Evolutionary conservation across 192 early-diverging fungal species (phyloP).

Genomic region (Podila clonocystis): DNA sequence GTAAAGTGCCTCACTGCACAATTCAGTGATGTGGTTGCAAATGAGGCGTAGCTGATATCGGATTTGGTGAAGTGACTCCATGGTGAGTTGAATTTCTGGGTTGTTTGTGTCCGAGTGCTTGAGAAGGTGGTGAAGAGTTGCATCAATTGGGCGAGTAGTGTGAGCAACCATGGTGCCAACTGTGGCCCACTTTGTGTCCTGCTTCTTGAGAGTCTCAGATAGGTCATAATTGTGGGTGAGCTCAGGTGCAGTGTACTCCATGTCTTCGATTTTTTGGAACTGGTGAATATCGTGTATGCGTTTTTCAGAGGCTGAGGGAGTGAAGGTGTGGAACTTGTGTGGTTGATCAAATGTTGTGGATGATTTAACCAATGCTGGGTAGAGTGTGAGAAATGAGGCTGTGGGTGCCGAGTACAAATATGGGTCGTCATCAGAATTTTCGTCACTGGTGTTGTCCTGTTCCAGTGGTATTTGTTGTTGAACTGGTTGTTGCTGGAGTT

Average conservation of each 20-base stretch:
- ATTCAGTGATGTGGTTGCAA: constrained; percentile 1
- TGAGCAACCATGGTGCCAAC: background rate
- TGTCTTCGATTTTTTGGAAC: background rate
- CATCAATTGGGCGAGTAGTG: background rate
- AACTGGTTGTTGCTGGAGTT: background rate
- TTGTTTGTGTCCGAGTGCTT: background rate
- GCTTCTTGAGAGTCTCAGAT: background rate
- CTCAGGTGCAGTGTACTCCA: background rate
- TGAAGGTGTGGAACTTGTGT: background rate
- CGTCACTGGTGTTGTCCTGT: background rate
- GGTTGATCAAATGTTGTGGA: background rate
- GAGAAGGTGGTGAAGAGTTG: background rate
- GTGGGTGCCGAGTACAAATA: background rate
- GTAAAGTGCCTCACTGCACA: background rate
- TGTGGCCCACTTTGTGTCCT: background rate
- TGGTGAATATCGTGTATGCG: background rate
- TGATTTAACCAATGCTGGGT: background rate
- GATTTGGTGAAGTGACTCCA: background rate
- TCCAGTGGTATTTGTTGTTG: background rate
- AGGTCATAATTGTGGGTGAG: background rate
- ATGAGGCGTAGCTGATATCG: background rate
- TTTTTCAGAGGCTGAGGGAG: background rate
- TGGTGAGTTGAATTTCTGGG: background rate
- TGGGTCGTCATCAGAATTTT: background rate
- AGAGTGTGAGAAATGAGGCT: background rate